Conservation (phyloP, 2,329 filamentous ascomycete species). For the Sphaerulina vaccinii region DNA sequence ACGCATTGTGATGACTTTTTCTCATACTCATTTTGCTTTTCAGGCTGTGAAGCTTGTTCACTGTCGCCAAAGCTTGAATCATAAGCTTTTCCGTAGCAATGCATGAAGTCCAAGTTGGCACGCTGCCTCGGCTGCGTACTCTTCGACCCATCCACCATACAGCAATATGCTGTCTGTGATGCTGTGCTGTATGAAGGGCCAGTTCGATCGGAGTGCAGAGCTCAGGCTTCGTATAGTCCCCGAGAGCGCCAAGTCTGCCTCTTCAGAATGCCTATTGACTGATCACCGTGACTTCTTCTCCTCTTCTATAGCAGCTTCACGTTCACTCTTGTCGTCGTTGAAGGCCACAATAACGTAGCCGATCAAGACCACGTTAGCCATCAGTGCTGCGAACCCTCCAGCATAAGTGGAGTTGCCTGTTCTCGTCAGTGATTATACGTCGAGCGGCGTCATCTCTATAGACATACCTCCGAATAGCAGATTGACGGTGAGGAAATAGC, state of each 20-base stretch:
- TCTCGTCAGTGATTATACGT: background rate
- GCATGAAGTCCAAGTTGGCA: too few species aligned
- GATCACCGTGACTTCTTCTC: conserved; percentile 38
- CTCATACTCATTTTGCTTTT: background rate
- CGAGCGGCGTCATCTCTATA: background rate
- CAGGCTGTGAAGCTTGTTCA: background rate
- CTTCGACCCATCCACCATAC: background rate
- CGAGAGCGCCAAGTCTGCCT: too few species aligned
- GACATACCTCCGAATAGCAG: conserved; percentile 70
- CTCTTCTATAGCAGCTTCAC: conserved; percentile 46
- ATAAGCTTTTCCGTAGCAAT: background rate
- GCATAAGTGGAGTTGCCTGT: conserved; percentile 85
- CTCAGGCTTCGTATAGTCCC: background rate
- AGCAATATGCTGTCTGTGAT: background rate
- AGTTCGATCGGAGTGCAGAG: background rate
- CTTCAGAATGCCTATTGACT: too few species aligned
- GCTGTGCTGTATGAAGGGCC: background rate
- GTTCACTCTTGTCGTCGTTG: conserved; percentile 69
- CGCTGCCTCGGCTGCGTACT: background rate
- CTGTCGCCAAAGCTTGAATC: background rate
- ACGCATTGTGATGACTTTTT: background rate
- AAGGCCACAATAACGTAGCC: conserved; percentile 91
- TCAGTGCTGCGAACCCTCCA: conserved; percentile 78
- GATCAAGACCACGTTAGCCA: conserved; percentile 88
- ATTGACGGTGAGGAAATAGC: conserved; percentile 80